Base-by-base conservation (phyloP, 192 early-diverging fungal genomes). In the Funneliformis mosseae region DNA sequence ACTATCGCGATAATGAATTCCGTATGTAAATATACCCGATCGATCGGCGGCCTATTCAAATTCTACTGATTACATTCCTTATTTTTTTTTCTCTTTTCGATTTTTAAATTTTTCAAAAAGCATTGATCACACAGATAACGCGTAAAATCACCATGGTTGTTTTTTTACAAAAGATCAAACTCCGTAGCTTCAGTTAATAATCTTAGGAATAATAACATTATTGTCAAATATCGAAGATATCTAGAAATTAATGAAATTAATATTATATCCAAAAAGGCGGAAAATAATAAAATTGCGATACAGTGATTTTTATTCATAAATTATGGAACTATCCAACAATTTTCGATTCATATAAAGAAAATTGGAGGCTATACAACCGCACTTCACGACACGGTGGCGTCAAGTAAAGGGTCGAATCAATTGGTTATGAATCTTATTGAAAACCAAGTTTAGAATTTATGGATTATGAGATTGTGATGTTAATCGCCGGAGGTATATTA, bases 381-480 rank as follows among this genome's bases (percentile, higher is more conserved):
- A 80, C 33, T 67, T 81, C 0, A 55, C 5, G 25, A 23, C 27
- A 33, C 74, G n/a, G 28, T 12, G 5, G 16, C 28, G 12, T 11
- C 23, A 25, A 23, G 12, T 18, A 48, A n/a, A 9, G 42, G 11
- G 7, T 2, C 33, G 3, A 18, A 11, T 23, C 8, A 27, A 61
- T 27, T 84, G 18, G n/a, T 0, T 7, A 60, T 84, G 48, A 84
- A 78, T 82, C 86, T 10, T 83, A 83, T 79, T 83, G 84, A 8
- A 50, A 64, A 38, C 74, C 81, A 14, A 61, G 60, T 71, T 46
- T 85, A 4, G 82, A 84, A 38, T 84, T 82, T 38, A 75, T 76
- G 59, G 83, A 85, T 62, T 78, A 85, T 21, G 55, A 70, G 18
- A 80, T 80, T 8, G 59, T 85, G 7, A 76, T 81, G 11, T 74